Evolutionary conservation across 2,329 filamentous ascomycete species (phyloP), one percentile per base, ranked within the genome.

Genomic region (Cordyceps cicadae): DNA sequence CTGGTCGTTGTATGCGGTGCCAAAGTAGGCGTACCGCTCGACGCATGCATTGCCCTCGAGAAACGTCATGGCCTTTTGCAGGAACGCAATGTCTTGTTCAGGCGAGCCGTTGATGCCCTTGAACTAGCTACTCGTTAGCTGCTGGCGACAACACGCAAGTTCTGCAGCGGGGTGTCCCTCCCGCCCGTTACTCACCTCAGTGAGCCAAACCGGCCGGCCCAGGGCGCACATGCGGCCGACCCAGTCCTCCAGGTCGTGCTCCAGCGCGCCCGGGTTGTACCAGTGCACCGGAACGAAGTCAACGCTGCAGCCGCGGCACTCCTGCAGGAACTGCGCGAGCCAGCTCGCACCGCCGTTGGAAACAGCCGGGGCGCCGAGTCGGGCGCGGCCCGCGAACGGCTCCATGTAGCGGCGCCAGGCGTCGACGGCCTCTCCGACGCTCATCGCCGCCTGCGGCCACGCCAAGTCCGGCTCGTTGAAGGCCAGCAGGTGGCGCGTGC

Each of bases 261-360:
- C 29, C 29, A 29, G 29, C 29, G 29, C 29, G 29, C 29, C 29
- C 29, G 29, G 29, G 29, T 29, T 29, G 29, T 29, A 29, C 7
- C 29, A 29, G 29, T 29, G 29, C 7, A 29, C 29, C 29, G 29
- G 29, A 5, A 29, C 29, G 29, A 29, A 29, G 29, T 29, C 29
- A 1, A 29, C 29, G 29, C 29, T 6, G 29, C 29, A 24, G 24
- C 24, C 24, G 24, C 24, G 24, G 24, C 24, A 24, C 2, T 24
- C 24, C 3, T 24, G 24, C 4, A 24, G 24, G 24, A 81, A 81
- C 34, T 70, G 66, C 21, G 65, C 63, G n/a, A 81, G 69, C 72
- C 75, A 81, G 53, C 69, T 66, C 32, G 79, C 71, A 12, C 67
- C 70, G 51, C 74, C 76, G 66, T 79, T 80, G 64, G 78, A 79